A percentile compares a stretch with the other conserved stretches of the same genome.
Conservation (phyloP, 495 filamentous ascomycete genomes). For the Talaromyces proteolyticus region DNA sequence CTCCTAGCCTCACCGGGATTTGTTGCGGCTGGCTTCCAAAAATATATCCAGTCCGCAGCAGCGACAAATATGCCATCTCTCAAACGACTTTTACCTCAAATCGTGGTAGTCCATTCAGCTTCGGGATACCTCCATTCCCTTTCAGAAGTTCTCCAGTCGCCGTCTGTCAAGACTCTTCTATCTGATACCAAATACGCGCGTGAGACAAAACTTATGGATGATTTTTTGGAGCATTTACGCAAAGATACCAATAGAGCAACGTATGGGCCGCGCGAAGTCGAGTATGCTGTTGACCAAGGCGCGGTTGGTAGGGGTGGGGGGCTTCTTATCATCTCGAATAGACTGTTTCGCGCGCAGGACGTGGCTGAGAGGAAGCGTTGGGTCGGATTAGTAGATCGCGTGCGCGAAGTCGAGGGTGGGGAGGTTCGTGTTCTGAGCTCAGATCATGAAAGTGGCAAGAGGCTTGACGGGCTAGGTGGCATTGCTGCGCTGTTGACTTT, state of each 20-base stretch:
- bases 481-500: constrained; percentile 90
- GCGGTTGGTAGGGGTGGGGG: constrained; percentile 85
- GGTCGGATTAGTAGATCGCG: constrained; percentile 83
- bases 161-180: constrained; percentile 68
- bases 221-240: constrained; percentile 70
- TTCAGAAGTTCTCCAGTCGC: constrained; percentile 76
- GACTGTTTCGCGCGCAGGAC: constrained; percentile 77
- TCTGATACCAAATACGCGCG: constrained; percentile 80
- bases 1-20: constrained; percentile 89
- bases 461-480: constrained; percentile 77
- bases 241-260: constrained; percentile 88
- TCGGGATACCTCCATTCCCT: constrained; percentile 81
- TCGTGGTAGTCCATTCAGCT: constrained; percentile 76
- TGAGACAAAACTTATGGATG: constrained; percentile 82
- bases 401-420: constrained; percentile 77
- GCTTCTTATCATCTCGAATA: constrained; percentile 77
- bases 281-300: constrained; percentile 79
- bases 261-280: constrained; percentile 84
- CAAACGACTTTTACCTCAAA: constrained; percentile 58
- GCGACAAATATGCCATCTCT: constrained; percentile 44
- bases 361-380: constrained; percentile 74
- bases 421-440: constrained; percentile 84
- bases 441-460: constrained; percentile 88
- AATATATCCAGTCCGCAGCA: constrained; percentile 70
- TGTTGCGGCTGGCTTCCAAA: constrained; percentile 71